phyloP scores from a whole-genome alignment of 73 alveolate species.

The Uronychia setigera region DNA sequence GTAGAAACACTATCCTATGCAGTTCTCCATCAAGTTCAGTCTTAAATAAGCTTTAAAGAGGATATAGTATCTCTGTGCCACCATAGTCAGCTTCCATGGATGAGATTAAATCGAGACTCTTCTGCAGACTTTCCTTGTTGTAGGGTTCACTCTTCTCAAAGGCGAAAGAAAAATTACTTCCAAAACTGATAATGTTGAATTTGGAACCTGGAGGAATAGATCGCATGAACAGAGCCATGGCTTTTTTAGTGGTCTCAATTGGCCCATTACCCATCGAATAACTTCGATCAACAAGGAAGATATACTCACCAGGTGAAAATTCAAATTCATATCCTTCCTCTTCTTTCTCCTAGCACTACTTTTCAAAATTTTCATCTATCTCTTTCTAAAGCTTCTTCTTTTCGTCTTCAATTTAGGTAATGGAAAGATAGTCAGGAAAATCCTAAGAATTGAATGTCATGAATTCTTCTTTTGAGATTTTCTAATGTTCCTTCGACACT shows the following conservation, averaged over 20 bases:
- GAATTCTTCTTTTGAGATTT: neutral
- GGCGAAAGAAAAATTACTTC: no score
- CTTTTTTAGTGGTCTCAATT: conserved; percentile 76
- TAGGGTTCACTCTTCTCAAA: conserved; percentile 11
- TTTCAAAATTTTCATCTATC: no score
- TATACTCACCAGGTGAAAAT: conserved; percentile 57
- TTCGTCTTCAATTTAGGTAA: no score
- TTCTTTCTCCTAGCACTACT: no score
- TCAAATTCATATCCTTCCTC: conserved; percentile 18
- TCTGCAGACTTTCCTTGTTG: conserved; percentile 20
- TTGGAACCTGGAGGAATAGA: conserved; percentile 75
- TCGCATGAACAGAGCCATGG: conserved; percentile 72
- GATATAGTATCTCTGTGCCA: conserved; percentile 90
- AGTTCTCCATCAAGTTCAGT: conserved; percentile 1
- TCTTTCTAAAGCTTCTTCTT: no score
- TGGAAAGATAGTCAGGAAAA: no score
- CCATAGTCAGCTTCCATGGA: conserved; percentile 83
- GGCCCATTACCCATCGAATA: conserved; percentile 84
- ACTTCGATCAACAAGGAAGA: conserved; percentile 84
- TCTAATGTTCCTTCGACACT: neutral
- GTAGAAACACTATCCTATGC: conserved; percentile 79
- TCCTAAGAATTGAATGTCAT: neutral
- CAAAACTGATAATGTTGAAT: conserved; percentile 75
- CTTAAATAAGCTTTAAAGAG: conserved; percentile 71
- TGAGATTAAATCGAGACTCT: conserved; percentile 22